phyloP scores from a whole-genome alignment of 2,329 filamentous ascomycete species.

The Phaeosphaeria sp. region DNA sequence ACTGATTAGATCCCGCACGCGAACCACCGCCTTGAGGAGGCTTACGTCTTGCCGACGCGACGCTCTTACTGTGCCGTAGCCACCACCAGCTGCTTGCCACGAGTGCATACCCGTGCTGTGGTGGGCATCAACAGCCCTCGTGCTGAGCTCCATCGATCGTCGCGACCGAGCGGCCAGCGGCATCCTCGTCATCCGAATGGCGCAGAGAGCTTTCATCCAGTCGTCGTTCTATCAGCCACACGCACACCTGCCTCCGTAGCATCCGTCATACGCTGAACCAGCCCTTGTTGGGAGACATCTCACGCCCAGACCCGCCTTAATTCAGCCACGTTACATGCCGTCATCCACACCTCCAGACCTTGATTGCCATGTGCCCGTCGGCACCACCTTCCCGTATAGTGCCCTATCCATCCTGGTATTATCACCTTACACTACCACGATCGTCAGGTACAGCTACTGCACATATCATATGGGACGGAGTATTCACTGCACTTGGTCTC shows the following conservation, averaged over 20 bases:
- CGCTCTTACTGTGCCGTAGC: background rate
- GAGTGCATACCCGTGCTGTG: background rate
- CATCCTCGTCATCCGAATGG: background rate
- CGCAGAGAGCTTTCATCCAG: background rate
- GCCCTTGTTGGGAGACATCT: background rate
- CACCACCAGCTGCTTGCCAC: background rate
- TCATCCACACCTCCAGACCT: slow-evolving; percentile 3
- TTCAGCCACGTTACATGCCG: slow-evolving; percentile 7
- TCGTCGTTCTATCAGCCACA: background rate
- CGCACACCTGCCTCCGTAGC: background rate
- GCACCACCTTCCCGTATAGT: slow-evolving; percentile 3
- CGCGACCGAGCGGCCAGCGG: background rate
- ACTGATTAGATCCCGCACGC: background rate
- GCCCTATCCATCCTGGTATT: background rate
- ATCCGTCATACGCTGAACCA: background rate
- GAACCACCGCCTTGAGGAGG: background rate
- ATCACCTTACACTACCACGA: slow-evolving; percentile 5
- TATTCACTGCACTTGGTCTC: background rate
- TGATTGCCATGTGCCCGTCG: background rate
- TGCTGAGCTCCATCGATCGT: background rate
- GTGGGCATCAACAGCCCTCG: background rate
- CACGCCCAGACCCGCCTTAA: slow-evolving; percentile 1
- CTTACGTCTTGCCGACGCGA: too few species aligned
- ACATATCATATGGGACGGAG: background rate
- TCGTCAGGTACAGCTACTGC: slow-evolving; percentile 4